A percentile compares a stretch with the other conserved stretches of the same genome.
Evolutionary conservation across 1,284 basidiomycete genomes (phyloP).

Genomic region (Agaricales sp.): DNA sequence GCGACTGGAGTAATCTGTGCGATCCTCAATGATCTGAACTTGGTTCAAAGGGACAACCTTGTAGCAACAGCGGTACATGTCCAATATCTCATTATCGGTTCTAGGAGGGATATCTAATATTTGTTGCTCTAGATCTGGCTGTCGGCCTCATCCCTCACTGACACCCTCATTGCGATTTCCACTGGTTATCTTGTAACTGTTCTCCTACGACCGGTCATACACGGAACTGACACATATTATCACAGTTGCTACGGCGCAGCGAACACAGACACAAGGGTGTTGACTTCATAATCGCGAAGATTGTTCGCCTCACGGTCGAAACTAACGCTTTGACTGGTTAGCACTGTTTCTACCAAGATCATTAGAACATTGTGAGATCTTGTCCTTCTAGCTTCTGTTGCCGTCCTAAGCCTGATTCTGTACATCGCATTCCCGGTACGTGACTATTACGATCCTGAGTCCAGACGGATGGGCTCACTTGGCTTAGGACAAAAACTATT

Average conservation of each 20-base stretch:
- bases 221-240: no score
- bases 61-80: background rate
- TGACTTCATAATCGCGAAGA: background rate
- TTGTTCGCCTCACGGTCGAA: background rate
- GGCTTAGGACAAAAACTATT: background rate
- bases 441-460: background rate
- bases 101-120: no score
- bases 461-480: background rate
- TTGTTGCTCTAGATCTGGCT: background rate
- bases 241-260: background rate
- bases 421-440: background rate
- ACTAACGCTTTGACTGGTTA: background rate
- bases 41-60: background rate
- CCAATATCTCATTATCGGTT: no score
- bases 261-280: background rate
- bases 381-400: background rate
- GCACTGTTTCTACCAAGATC: no score
- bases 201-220: no score
- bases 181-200: background rate
- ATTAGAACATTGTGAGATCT: no score
- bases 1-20: background rate
- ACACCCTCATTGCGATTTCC: background rate
- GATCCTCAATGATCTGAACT: background rate
- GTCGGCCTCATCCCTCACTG: background rate
- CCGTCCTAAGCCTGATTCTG: background rate